These are phyloP conservation scores for Pythium insidiosum DNA, from an alignment of 352 stramenopile species.

Conservation along the genomic window DNA sequence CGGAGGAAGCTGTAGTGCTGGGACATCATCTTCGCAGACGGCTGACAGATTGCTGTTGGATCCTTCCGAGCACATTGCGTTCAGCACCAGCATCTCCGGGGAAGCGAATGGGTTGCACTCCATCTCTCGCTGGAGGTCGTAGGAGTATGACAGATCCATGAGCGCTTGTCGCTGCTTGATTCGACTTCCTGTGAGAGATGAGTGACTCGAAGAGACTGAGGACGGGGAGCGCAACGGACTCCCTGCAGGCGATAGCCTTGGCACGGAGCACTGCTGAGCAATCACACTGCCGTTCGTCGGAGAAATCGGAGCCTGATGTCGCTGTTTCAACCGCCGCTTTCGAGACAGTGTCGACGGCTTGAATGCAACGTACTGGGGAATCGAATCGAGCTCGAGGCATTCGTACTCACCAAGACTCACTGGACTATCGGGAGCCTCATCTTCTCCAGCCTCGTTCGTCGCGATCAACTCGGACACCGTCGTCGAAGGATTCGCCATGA, in stretches of 20 bases:
- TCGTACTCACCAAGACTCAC: constrained; percentile 62
- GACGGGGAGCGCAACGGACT: background rate
- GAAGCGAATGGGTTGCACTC: constrained; percentile 49
- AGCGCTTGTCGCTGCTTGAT: constrained; percentile 20
- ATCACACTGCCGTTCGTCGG: no score
- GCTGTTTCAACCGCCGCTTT: constrained; percentile 11
- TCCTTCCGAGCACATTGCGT: background rate
- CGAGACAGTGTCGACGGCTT: constrained; percentile 29
- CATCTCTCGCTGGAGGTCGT: constrained; percentile 51
- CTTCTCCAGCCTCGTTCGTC: constrained; percentile 6
- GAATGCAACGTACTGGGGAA: constrained; percentile 66
- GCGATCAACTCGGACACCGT: constrained; percentile 5
- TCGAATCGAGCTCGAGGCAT: constrained; percentile 63
- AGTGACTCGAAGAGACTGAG: constrained; percentile 2
- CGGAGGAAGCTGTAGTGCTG: background rate
- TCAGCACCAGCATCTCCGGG: constrained; percentile 1
- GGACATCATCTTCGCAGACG: background rate
- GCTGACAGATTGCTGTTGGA: constrained; percentile 5
- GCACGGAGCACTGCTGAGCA: no score
- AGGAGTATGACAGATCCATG: constrained; percentile 61
- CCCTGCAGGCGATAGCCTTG: background rate
- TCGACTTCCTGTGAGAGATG: no score
- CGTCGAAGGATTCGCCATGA: constrained; percentile 3
- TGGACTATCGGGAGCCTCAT: constrained; percentile 25
- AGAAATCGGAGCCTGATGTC: constrained; percentile 6